Percentiles rank a stretch among this genome's conserved stretches.
phyloP scores from a whole-genome alignment of 2,329 filamentous ascomycete species.

The Balansia obtecta region DNA sequence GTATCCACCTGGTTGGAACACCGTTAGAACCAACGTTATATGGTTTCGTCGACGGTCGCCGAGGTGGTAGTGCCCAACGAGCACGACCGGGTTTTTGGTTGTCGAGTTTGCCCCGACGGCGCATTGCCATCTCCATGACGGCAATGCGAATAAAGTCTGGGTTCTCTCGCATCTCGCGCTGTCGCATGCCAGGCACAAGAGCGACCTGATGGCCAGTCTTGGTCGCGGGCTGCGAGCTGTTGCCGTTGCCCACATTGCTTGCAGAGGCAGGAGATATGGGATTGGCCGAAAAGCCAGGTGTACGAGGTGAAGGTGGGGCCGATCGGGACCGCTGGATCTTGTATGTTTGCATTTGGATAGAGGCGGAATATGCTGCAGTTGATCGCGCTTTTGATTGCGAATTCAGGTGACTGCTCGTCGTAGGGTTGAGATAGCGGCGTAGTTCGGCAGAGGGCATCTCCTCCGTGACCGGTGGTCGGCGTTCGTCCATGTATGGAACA shows the following conservation, averaged over 20 bases:
- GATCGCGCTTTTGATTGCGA: slow-evolving; percentile 15
- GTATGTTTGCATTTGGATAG: slow-evolving; percentile 63
- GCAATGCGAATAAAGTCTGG: slow-evolving; percentile 59
- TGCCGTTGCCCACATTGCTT: slow-evolving; percentile 8
- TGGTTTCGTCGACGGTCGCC: slow-evolving; percentile 38
- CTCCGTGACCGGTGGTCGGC: slow-evolving; percentile 47
- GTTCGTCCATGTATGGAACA: slow-evolving; percentile 56
- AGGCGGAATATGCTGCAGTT: slow-evolving; percentile 40
- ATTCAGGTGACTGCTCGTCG: slow-evolving; percentile 27
- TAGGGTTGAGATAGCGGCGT: slow-evolving; percentile 56
- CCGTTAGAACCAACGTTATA: slow-evolving; percentile 47
- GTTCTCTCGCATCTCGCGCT: slow-evolving; percentile 58
- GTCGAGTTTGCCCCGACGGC: slow-evolving; percentile 52
- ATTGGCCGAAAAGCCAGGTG: slow-evolving; percentile 12
- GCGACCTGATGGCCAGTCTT: slow-evolving; percentile 19
- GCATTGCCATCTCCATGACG: slow-evolving; percentile 63
- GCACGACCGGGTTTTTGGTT: slow-evolving; percentile 54
- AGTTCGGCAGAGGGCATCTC: slow-evolving; percentile 55
- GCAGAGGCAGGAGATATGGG: neutral
- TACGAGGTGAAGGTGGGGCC: slow-evolving; percentile 19
- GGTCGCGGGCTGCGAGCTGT: slow-evolving; percentile 11
- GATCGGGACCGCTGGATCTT: slow-evolving; percentile 40
- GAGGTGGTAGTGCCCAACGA: slow-evolving; percentile 56
- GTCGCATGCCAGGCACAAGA: slow-evolving; percentile 36
- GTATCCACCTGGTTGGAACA: slow-evolving; percentile 47